phyloP scores from a whole-genome alignment of 192 early-diverging fungal species.

The Umbelopsis vinacea region DNA sequence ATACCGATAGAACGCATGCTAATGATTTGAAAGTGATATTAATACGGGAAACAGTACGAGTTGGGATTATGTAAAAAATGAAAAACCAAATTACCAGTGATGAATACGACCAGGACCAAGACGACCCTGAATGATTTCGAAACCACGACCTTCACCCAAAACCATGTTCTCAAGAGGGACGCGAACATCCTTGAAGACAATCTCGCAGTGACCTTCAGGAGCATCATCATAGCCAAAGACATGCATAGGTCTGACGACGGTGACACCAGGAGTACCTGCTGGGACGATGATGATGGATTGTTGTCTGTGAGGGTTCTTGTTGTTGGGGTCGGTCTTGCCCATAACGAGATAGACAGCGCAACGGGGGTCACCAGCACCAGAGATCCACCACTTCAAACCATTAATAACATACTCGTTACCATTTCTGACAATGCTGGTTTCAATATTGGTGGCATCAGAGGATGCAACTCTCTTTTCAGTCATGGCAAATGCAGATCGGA shows the following conservation, averaged over 20 bases:
- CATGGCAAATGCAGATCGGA: conserved; percentile 98
- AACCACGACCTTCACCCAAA: conserved; percentile 95
- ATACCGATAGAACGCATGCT: conserved; percentile 93
- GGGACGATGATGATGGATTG: conserved; percentile 93
- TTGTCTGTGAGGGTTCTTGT: conserved; percentile 76
- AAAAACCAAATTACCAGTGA: conserved; percentile 67
- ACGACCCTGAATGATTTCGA: conserved; percentile 97
- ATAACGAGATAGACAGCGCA: conserved; percentile 91
- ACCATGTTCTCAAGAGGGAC: conserved; percentile 89
- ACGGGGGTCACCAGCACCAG: conserved; percentile 93
- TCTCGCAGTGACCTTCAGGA: conserved; percentile 95
- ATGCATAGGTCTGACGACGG: conserved; percentile 80
- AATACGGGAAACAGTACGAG: not conserved
- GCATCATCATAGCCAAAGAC: conserved; percentile 98
- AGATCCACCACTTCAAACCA: conserved; percentile 98
- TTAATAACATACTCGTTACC: conserved; percentile 73
- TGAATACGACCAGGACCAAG: conserved; percentile 97
- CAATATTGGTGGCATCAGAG: conserved; percentile 98
- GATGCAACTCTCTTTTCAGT: conserved; percentile 95
- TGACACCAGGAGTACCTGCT: conserved; percentile 80
- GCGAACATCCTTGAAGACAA: conserved; percentile 86
- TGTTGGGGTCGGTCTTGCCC: conserved; percentile 82
- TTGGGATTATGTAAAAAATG: not conserved
- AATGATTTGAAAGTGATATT: not conserved
- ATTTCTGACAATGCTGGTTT: conserved; percentile 73